Conservation (phyloP, 2,329 filamentous ascomycete genomes). For the Venturia asperata region DNA sequence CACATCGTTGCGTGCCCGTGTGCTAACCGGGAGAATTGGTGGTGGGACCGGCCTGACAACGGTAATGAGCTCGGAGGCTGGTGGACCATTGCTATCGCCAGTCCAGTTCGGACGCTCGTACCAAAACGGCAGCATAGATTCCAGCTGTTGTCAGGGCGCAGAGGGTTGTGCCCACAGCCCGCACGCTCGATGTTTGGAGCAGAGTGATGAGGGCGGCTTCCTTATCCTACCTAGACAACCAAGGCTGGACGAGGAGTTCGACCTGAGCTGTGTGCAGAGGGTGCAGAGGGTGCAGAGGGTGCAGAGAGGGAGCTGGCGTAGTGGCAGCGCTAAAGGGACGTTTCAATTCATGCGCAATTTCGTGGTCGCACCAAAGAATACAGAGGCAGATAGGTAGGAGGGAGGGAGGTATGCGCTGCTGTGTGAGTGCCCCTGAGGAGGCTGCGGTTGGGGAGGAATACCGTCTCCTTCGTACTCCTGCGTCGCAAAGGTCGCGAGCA, state of each 20-base stretch:
- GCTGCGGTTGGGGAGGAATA: neutral
- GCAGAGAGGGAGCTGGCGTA: neutral
- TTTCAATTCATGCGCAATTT: conserved; percentile 7
- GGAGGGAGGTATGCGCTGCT: no score
- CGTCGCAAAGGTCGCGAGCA: neutral
- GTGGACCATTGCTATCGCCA: neutral
- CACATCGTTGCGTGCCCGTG: neutral
- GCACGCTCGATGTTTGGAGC: neutral
- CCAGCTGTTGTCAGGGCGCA: neutral
- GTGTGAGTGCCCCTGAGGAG: neutral
- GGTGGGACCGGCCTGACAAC: neutral
- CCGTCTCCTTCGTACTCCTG: neutral
- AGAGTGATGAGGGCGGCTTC: neutral
- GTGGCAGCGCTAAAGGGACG: neutral
- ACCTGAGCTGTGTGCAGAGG: neutral
- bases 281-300: no score
- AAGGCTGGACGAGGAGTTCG: neutral
- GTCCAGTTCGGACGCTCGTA: no score
- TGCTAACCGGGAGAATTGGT: neutral
- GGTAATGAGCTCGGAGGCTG: neutral
- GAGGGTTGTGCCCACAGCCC: neutral
- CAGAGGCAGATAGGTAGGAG: neutral
- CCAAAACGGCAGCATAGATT: neutral
- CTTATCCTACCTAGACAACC: neutral
- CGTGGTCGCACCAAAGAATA: neutral